phyloP scores from a whole-genome alignment of 306 rosid genomes.

The Notholithocarpus densiflorus region DNA sequence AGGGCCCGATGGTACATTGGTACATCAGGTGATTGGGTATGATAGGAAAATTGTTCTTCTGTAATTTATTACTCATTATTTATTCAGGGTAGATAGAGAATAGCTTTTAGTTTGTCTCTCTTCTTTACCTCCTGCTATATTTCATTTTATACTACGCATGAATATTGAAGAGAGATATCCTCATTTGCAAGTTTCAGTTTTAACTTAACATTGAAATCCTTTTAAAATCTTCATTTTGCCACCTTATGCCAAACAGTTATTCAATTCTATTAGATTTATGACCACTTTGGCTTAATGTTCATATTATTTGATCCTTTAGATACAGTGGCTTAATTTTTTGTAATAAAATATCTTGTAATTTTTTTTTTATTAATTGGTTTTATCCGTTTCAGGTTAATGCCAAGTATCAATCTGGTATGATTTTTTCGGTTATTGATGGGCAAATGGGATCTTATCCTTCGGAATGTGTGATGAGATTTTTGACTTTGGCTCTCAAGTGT shows the following conservation, averaged over 20 bases:
- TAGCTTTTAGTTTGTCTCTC: background rate
- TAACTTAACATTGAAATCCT: background rate
- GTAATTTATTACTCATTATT: background rate
- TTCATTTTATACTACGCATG: background rate
- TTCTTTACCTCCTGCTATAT: background rate
- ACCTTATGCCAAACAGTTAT: background rate
- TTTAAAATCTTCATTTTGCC: background rate
- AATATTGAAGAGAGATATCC: background rate
- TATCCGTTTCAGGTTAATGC: conserved; percentile 46
- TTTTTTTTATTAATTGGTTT: background rate
- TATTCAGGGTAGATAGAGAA: no score
- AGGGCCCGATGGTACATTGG: background rate
- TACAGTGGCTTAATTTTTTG: background rate
- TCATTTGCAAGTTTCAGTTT: background rate
- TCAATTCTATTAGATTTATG: background rate
- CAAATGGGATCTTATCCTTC: conserved; percentile 85
- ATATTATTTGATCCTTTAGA: background rate
- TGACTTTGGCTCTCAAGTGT: conserved; percentile 69
- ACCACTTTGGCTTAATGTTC: background rate
- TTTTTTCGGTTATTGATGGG: conserved; percentile 64
- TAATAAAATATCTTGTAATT: background rate
- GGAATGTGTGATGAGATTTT: conserved; percentile 63
- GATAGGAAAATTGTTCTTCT: background rate
- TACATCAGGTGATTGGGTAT: background rate
- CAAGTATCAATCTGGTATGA: conserved; percentile 61